A percentile compares a stretch with the other conserved stretches of the same genome.
Conservation (phyloP, 192 early-diverging fungal genomes). For the Piromyces finnis region DNA sequence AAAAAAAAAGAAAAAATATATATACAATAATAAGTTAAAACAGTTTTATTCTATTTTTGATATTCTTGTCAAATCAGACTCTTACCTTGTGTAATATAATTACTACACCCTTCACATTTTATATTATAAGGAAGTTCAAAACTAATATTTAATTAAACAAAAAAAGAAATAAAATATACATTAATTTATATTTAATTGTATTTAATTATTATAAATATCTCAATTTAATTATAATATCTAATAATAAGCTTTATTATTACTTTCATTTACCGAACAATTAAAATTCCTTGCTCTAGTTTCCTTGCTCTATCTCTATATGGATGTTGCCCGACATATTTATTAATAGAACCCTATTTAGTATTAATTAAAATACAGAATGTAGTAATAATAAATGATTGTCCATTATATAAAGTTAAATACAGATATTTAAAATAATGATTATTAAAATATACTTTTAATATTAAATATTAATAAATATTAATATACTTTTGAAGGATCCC, state of each 20-base stretch:
- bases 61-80: not conserved
- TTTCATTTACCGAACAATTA: constrained; percentile 45
- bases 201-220: too few relatives aligned
- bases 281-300: constrained; percentile 74
- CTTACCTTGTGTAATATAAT: constrained; percentile 25
- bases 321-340: constrained; percentile 73
- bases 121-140: constrained; percentile 84
- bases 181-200: too few relatives aligned
- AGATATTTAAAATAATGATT: too few relatives aligned
- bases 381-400: not conserved
- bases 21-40: too few relatives aligned
- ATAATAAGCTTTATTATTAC: not conserved
- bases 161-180: not conserved
- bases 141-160: too few relatives aligned
- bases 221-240: too few relatives aligned
- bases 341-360: constrained; percentile 51
- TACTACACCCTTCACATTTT: constrained; percentile 73
- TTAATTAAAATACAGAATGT: not conserved
- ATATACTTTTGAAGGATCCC: constrained; percentile 64
- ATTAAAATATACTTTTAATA: too few relatives aligned
- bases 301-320: constrained; percentile 70
- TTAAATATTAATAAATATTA: too few relatives aligned
- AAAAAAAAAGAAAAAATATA: too few relatives aligned
- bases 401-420: too few relatives aligned
- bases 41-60: not conserved